A percentile compares a stretch with the other conserved stretches of the same genome.
These are phyloP conservation scores for Colletotrichum camelliae DNA, from an alignment of 2,329 filamentous ascomycete species.

Conservation along the genomic window DNA sequence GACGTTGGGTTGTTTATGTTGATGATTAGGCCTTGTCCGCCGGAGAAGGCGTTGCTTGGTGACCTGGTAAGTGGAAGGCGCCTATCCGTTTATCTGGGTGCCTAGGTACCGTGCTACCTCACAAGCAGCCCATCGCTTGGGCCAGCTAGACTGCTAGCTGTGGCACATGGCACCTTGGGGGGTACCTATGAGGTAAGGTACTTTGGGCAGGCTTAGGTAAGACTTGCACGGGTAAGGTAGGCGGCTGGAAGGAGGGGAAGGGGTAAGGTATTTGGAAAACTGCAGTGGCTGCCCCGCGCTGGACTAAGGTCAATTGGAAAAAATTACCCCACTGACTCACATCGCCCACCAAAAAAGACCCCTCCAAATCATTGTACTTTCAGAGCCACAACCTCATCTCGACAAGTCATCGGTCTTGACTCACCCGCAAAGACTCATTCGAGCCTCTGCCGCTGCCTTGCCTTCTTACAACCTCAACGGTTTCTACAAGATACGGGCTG, in stretches of 20 bases:
- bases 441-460: not conserved
- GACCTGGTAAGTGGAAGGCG: not conserved
- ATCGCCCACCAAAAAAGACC: conserved; percentile 6
- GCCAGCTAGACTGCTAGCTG: not conserved
- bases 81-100: not conserved
- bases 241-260: not conserved
- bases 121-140: not conserved
- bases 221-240: too few relatives aligned
- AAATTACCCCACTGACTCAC: conserved; percentile 23
- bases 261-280: not conserved
- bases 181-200: too few relatives aligned
- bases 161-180: not conserved
- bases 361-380: not conserved
- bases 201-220: too few relatives aligned
- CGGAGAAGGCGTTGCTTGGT: not conserved
- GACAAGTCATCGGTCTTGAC: not conserved
- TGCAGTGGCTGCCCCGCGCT: conserved; percentile 9
- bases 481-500: not conserved
- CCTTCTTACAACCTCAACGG: not conserved
- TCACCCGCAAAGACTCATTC: not conserved
- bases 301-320: conserved; percentile 4
- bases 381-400: not conserved
- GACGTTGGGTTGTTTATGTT: conserved; percentile 4
- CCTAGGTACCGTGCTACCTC: not conserved
- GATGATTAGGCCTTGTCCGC: not conserved